Evolutionary conservation across 352 stramenopile genomes (phyloP).

Genomic region (Pilasporangium apinafurcum): DNA sequence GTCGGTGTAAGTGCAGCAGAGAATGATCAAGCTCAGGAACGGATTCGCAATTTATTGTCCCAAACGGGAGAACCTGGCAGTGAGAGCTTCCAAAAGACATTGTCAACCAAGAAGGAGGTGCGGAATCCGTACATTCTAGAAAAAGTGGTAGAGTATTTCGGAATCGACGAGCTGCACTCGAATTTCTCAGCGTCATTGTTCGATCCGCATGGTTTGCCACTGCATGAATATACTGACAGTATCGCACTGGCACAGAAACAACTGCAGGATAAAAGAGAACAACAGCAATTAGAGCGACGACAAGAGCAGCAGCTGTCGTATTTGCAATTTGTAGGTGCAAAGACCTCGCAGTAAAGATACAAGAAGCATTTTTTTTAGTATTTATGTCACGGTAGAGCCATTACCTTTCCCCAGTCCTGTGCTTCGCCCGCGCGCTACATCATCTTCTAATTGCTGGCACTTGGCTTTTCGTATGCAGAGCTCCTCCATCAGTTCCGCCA

Average conservation of each 20-base stretch:
- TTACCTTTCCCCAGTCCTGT: too few relatives aligned
- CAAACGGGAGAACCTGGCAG: conserved; percentile 21
- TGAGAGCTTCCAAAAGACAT: conserved; percentile 51
- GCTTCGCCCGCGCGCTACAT: not conserved
- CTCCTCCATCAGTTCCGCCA: conserved; percentile 13
- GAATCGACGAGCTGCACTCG: conserved; percentile 73
- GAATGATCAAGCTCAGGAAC: conserved; percentile 53
- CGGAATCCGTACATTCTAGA: conserved; percentile 83
- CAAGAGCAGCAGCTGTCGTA: conserved; percentile 15
- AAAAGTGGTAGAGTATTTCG: conserved; percentile 84
- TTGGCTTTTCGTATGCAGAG: not conserved
- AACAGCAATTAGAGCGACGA: conserved; percentile 29
- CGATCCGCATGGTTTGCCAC: conserved; percentile 53
- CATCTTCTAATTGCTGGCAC: conserved; percentile 4
- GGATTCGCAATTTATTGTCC: conserved; percentile 55
- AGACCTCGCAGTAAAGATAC: conserved; percentile 8
- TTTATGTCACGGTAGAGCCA: too few relatives aligned
- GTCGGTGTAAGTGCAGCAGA: conserved; percentile 13
- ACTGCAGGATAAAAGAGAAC: conserved; percentile 24
- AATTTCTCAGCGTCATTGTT: conserved; percentile 66
- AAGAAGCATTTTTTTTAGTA: too few relatives aligned
- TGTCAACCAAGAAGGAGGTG: conserved; percentile 81
- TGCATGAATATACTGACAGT: conserved; percentile 67
- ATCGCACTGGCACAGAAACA: conserved; percentile 63
- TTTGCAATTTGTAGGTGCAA: conserved; percentile 10